Base-by-base conservation (phyloP, 352 stramenopile genomes). In the Phytophthora foliorum region DNA sequence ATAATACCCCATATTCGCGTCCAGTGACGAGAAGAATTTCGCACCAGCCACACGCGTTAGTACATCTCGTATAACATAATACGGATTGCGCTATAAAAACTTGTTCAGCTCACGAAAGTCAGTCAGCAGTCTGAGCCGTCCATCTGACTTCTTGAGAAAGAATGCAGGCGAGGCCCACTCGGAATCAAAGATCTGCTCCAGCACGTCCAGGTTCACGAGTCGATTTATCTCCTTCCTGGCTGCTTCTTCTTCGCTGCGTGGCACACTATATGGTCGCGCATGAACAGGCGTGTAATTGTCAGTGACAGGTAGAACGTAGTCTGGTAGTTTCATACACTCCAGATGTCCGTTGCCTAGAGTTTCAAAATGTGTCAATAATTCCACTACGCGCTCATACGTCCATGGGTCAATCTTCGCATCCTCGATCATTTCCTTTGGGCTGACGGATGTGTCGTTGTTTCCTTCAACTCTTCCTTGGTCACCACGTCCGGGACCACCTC, bases 121-220 rank as follows among this genome's bases (percentile, higher is more conserved):
- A 5, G 32, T 39, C 5, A 57, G 22, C 9, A 65, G 21, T 4
- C 22, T 0, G 4, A 57, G 13, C 0, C 27, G 3, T 5, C 57
- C 34, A 24, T 65, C 57, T 1, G 36, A 11, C 13, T 65, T 65
- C 34, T 65, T 65, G 0, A 45, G 46, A 2, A 65, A 34, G 4
- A 57, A 65, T 17, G 24, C 22, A 0, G 57, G 34, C 3, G 57
- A n/a, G 3, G 34, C 57, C 57, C 57, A 38, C 36, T 42, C 36
- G 6, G 10, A 17, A 42, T 21, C 36, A n/a, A 21, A 42, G 17
- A 42, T 19, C 16, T 42, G 36, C 36, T 42, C 9, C 9, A 42
- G 9, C 16, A n/a, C 36, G 19, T 42, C 36, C 17, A 42, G 16
- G 4, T 42, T n/a, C 36, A 42, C 13, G 19, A 42, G 36, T 21